Evolutionary conservation across 2,329 filamentous ascomycete genomes (phyloP), one percentile per base, ranked within the genome.

Genomic region (Colletotrichum sp.): DNA sequence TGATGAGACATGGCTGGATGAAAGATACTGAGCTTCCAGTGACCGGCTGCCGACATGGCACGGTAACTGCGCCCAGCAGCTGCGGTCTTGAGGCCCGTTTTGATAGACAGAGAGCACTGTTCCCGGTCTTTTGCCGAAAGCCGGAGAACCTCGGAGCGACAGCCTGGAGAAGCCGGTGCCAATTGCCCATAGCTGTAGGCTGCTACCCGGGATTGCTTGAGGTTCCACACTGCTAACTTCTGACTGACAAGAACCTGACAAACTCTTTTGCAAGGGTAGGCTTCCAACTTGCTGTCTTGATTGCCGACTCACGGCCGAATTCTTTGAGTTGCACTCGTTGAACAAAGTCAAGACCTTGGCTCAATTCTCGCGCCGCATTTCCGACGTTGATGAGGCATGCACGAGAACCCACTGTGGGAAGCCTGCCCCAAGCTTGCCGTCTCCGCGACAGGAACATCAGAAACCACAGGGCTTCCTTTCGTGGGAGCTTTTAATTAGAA

Each of bases 201-300:
- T 55, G 48, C n/a, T 55, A 55, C 48, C 13, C 1, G 10, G 15
- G 0, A 55, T 24, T 21, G 18, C 21, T 55, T 55, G 2, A 0
- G 0, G 48, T 24, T 55, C 48, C 21, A 24, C 1, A 15, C 4
- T 55, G n/a, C 48, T 0, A 24, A 55, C n/a, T 0, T 0, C n/a
- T 24, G 48, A 24, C 48, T 55, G 21, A 55, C 21, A 55, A 24
- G 48, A 55, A 55, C 48, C 9, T 0, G 43, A 52, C 0, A 15
- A 21, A 21, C 6, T 26, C 6, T 26, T 26, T 26, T 26, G 26
- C 26, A 52, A 18, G 2, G 16, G 48, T n/a, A 21, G 48, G 48
- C 48, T 55, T 55, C 21, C 43, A n/a, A 1, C 21, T 0, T 52
- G 21, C 0, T 55, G 21, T 55, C 9, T 55, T 24, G 21, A 16